A percentile compares a stretch with the other conserved stretches of the same genome.
Evolutionary conservation across 2,329 filamentous ascomycete genomes (phyloP).

Genomic region (Elsinoe perseae): DNA sequence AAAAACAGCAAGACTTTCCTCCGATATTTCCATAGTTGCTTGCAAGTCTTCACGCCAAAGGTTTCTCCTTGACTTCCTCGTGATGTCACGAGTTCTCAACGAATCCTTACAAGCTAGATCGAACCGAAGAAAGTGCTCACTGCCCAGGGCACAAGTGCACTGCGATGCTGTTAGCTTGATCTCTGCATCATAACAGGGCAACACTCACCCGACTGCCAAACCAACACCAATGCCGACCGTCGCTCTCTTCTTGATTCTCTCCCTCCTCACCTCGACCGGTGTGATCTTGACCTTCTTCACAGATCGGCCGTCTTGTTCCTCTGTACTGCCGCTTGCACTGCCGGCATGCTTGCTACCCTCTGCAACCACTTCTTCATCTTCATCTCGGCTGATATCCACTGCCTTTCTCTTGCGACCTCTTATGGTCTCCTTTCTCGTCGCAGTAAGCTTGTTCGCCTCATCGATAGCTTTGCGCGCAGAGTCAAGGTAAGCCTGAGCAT

Average conservation of each 20-base stretch:
- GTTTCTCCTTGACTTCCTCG: too few species aligned
- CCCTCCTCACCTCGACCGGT: constrained; percentile 72
- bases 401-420: constrained; percentile 60
- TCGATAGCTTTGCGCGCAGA: constrained; percentile 85
- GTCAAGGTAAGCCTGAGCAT: constrained; percentile 74
- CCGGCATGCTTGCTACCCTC: constrained; percentile 19
- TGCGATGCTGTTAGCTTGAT: background rate
- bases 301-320: constrained; percentile 44
- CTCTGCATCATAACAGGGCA: background rate
- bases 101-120: background rate
- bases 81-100: too few species aligned
- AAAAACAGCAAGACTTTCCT: background rate
- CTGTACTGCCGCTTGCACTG: constrained; percentile 21
- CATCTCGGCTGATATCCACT: constrained; percentile 55
- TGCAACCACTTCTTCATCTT: constrained; percentile 43
- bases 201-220: constrained; percentile 79
- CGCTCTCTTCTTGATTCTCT: constrained; percentile 78
- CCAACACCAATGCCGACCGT: constrained; percentile 80
- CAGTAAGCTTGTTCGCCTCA: constrained; percentile 51
- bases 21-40: too few species aligned
- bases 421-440: constrained; percentile 32
- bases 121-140: constrained; percentile 8
- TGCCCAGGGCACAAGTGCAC: background rate
- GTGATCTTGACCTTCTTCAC: constrained; percentile 69
- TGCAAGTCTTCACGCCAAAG: too few species aligned